phyloP scores from a whole-genome alignment of 805 yeast species.

The Wickerhamiella hasegawae region DNA sequence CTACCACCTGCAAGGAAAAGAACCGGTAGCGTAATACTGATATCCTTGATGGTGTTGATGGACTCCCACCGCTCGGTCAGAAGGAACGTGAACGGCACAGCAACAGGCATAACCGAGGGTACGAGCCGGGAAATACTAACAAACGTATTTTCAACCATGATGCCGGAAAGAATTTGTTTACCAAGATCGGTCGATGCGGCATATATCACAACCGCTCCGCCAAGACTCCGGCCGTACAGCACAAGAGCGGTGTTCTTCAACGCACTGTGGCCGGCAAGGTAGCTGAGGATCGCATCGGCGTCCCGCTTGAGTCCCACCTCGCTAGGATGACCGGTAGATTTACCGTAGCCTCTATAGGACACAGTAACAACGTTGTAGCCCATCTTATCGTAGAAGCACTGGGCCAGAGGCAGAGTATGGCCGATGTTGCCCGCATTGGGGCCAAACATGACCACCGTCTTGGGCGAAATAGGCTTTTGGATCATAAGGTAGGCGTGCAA shows the following conservation, averaged over 20 bases:
- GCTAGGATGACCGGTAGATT: conserved; percentile 55
- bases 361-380: conserved; percentile 68
- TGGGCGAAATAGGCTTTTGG: conserved; percentile 27
- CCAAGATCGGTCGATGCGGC: conserved; percentile 40
- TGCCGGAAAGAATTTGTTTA: conserved; percentile 36
- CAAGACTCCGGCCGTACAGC: conserved; percentile 78
- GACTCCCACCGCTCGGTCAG: conserved; percentile 77
- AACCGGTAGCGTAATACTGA: conserved; percentile 43
- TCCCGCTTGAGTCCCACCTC: conserved; percentile 73
- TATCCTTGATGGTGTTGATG: conserved; percentile 36
- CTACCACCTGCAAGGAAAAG: conserved; percentile 54
- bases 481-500: conserved; percentile 48
- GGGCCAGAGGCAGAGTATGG: conserved; percentile 67
- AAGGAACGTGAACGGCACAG: conserved; percentile 32
- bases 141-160: conserved; percentile 79
- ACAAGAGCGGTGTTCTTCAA: conserved; percentile 38
- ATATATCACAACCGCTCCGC: conserved; percentile 88
- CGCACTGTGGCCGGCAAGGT: conserved; percentile 36
- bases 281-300: conserved; percentile 55
- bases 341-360: conserved; percentile 86
- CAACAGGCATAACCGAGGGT: conserved; percentile 15
- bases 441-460: conserved; percentile 61
- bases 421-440: conserved; percentile 98
- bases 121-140: conserved; percentile 54
- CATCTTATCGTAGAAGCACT: conserved; percentile 43